Percentiles rank a stretch among this genome's conserved stretches.
phyloP scores from a whole-genome alignment of 2,329 filamentous ascomycete genomes.

The Diplocarpon mali region DNA sequence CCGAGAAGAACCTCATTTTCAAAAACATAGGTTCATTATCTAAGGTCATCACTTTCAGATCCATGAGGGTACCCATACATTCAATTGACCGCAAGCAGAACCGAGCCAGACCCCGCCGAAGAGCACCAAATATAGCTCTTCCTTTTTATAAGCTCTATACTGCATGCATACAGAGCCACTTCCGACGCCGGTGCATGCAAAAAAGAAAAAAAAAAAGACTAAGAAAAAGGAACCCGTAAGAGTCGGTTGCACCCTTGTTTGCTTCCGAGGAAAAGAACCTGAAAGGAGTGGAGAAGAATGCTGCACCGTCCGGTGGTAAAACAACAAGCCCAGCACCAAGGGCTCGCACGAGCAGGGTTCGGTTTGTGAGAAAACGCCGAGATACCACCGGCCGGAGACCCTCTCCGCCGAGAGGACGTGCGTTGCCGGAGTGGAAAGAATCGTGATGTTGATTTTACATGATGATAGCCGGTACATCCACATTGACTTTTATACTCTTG shows the following conservation, averaged over 20 bases:
- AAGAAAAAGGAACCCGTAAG: conserved; percentile 1
- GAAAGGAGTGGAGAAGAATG: neutral
- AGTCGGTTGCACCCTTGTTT: conserved; percentile 1
- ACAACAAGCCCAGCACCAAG: too few relatives aligned
- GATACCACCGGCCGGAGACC: neutral
- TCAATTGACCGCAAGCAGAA: neutral
- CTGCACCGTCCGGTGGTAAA: neutral
- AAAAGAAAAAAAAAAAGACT: too few relatives aligned
- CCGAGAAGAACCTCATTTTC: neutral
- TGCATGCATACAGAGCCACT: conserved; percentile 4
- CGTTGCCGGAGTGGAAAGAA: neutral
- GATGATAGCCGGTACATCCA: conserved; percentile 66
- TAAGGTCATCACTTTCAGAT: conserved; percentile 5
- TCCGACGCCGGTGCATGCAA: conserved; percentile 1
- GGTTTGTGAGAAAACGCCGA: neutral
- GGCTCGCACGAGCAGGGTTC: too few relatives aligned
- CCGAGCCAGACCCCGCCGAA: neutral
- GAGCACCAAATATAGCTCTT: neutral
- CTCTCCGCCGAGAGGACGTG: neutral
- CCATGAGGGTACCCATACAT: neutral
- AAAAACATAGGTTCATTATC: conserved; percentile 3
- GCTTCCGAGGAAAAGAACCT: neutral
- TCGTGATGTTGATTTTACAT: conserved; percentile 39
- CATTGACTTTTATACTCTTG: conserved; percentile 98
- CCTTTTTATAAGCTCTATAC: conserved; percentile 2